Evolutionary conservation across 306 rosid species (phyloP), one percentile per base, ranked within the genome.

Genomic region (Quillaja saponaria): DNA sequence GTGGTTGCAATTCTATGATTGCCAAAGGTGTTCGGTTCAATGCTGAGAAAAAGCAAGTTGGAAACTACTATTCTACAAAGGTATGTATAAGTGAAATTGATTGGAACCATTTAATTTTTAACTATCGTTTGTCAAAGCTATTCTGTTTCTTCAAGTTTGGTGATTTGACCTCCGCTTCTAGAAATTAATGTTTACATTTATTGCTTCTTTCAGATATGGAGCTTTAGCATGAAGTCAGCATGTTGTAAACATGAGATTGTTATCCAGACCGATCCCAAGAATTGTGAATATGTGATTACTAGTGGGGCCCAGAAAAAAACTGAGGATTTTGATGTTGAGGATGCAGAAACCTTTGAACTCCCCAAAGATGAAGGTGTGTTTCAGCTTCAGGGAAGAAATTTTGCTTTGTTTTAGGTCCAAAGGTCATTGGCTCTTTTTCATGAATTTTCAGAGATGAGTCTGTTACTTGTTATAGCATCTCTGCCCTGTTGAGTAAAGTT

Each of bases 1-100:
- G 84, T 67, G 99, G 99, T 60, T 92, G 99, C 80, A 92, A 92
- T 74, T 82, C 95, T 58, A 92, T 92, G 96, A 92, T 92, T 78
- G 96, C 84, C 4, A 92, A 92, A 82, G 99, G 99, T 72, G 99
- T 92, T 51, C 79, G 96, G 57, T 92, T 88, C 78, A 89, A 86
- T 74, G 96, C 99, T 2, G 99, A 92, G 84, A 92, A 92, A 71
- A 86, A 92, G 75, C 94, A 89, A 89, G 94, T 87, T 58, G 97
- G 94, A 71, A 87, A 90, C 71, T 90, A 90, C 65, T 89, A 92
- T 59, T 92, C 99, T 25, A 89, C 99, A 3, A 88, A 87, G 96
- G 97, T 90, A 64, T 57, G 15, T 18, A 40, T 13, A 25, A 25
- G 31, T 46, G 31, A 33, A 21, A 55, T 64, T 16, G 28, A 20